phyloP scores from a whole-genome alignment of 192 early-diverging fungal genomes.

The Podila epigama region DNA sequence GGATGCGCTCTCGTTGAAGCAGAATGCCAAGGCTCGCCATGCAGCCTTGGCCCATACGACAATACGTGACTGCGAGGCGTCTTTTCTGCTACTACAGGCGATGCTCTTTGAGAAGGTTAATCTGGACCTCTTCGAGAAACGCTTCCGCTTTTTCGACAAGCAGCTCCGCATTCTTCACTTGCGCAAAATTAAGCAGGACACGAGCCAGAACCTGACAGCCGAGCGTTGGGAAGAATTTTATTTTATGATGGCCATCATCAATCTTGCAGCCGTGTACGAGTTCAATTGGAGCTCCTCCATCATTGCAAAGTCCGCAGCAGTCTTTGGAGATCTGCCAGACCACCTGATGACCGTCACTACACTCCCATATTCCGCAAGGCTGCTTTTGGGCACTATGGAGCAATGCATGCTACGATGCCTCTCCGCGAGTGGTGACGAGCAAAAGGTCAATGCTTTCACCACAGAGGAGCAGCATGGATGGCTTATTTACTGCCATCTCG shows the following conservation, averaged over 20 bases:
- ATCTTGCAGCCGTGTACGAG: conserved; percentile 56
- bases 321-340: conserved; percentile 7
- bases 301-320: conserved; percentile 26
- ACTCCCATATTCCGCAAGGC: conserved; percentile 42
- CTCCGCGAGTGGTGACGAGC: conserved; percentile 1
- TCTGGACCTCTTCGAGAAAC: conserved; percentile 57
- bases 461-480: conserved; percentile 46
- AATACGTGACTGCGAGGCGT: conserved; percentile 24
- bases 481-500: conserved; percentile 56
- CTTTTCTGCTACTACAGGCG: conserved; percentile 59
- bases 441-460: conserved; percentile 6
- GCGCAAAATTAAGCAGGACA: background rate
- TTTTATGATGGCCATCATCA: conserved; percentile 55
- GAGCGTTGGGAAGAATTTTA: conserved; percentile 50
- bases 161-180: conserved; percentile 19
- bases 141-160: conserved; percentile 24
- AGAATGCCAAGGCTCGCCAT: conserved; percentile 22
- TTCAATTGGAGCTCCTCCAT: conserved; percentile 51
- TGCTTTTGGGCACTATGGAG: conserved; percentile 47
- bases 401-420: conserved; percentile 49
- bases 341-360: conserved; percentile 29
- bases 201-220: background rate
- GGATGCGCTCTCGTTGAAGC: conserved; percentile 13
- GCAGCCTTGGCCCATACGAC: conserved; percentile 11
- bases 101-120: conserved; percentile 69